These are phyloP conservation scores for Microascus cirrosus DNA, from an alignment of 2,329 filamentous ascomycete genomes.

Conservation along the genomic window DNA sequence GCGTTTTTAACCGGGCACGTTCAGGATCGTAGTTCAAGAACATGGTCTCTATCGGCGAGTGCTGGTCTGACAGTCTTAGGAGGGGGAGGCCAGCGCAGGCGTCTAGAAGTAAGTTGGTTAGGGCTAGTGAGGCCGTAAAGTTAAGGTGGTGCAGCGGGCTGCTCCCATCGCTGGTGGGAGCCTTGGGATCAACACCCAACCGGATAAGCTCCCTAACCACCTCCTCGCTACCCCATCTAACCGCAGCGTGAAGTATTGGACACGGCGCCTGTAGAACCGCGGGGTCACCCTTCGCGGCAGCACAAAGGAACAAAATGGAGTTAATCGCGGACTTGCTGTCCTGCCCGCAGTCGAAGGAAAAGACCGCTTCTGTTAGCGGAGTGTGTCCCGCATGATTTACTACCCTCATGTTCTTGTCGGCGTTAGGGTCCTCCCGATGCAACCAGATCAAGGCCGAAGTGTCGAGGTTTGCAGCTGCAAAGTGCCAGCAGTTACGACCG, in stretches of 20 bases:
- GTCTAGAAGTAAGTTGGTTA: slow-evolving; percentile 2
- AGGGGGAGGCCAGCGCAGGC: neutral
- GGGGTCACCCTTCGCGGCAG: neutral
- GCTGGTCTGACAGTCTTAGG: neutral
- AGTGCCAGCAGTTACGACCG: slow-evolving; percentile 25
- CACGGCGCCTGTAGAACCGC: neutral
- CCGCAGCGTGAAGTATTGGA: slow-evolving; percentile 3
- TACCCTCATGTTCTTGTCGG: slow-evolving; percentile 14
- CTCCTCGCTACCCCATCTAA: slow-evolving; percentile 4
- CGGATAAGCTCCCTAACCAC: slow-evolving; percentile 2
- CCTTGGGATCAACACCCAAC: slow-evolving; percentile 4
- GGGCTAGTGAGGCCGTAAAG: slow-evolving; percentile 1
- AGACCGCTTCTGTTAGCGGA: slow-evolving; percentile 19
- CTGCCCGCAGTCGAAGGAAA: neutral
- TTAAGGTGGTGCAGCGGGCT: slow-evolving; percentile 6
- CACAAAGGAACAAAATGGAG: neutral
- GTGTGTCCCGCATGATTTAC: slow-evolving; percentile 13
- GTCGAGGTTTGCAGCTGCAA: slow-evolving; percentile 21
- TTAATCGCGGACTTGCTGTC: neutral
- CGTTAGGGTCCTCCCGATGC: slow-evolving; percentile 15
- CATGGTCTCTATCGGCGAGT: slow-evolving; percentile 4
- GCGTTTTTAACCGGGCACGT: neutral
- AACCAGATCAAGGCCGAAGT: slow-evolving; percentile 17
- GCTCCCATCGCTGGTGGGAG: neutral
- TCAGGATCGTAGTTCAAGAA: slow-evolving; percentile 3